Percentiles rank a stretch among this genome's conserved stretches.
phyloP scores from a whole-genome alignment of 345 rosid genomes.

The Garcia nutans region DNA sequence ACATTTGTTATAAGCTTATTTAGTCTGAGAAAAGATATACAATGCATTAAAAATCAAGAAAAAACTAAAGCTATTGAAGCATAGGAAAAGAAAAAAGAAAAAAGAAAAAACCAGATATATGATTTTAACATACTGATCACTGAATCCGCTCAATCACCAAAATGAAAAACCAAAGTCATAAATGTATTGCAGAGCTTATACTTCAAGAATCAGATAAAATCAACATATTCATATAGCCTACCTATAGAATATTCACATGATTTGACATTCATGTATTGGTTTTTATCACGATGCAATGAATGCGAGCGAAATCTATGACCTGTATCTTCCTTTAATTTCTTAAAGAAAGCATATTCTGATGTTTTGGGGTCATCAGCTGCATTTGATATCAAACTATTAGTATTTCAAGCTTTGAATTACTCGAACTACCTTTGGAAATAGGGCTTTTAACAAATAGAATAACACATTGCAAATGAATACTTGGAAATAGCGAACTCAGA shows the following conservation, averaged over 20 bases:
- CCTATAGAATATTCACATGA: constrained; percentile 30
- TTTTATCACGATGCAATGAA: constrained; percentile 15
- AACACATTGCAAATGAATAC: neutral
- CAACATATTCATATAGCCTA: constrained; percentile 10
- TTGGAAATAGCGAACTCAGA: constrained; percentile 20
- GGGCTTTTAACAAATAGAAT: neutral
- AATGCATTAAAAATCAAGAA: neutral
- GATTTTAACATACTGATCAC: neutral
- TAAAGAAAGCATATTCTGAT: constrained; percentile 73
- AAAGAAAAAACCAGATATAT: neutral
- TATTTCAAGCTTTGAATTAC: neutral
- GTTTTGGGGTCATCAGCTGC: constrained; percentile 68
- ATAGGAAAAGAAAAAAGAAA: neutral
- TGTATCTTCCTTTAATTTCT: constrained; percentile 52
- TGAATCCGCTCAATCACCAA: neutral
- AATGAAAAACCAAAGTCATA: neutral
- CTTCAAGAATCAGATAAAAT: neutral
- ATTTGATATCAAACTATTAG: constrained; percentile 1
- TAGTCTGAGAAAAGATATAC: neutral
- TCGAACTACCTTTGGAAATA: neutral
- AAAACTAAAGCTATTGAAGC: neutral
- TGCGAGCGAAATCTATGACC: constrained; percentile 23
- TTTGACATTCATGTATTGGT: constrained; percentile 19
- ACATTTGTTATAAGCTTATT: neutral
- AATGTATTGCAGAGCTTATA: neutral